phyloP scores from a whole-genome alignment of 176 grass and related monocot genomes.

The Aegilops sharonensis region DNA sequence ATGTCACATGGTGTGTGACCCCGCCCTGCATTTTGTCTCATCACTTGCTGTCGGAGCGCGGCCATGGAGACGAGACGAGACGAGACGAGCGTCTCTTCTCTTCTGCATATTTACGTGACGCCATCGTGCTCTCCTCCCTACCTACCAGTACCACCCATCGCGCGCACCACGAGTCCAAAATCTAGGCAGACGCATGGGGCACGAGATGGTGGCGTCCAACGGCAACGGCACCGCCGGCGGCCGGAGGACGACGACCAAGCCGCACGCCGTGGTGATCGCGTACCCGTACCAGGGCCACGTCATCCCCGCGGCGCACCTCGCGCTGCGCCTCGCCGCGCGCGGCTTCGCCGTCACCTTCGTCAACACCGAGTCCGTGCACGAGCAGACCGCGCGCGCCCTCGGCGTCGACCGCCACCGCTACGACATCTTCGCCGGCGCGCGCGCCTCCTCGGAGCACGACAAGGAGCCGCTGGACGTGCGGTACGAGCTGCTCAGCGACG shows the following conservation, averaged over 20 bases:
- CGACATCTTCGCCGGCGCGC: constrained; percentile 36
- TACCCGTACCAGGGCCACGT: constrained; percentile 71
- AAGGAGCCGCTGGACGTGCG: constrained; percentile 34
- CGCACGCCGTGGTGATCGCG: constrained; percentile 60
- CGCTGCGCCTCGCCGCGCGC: not conserved
- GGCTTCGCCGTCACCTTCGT: constrained; percentile 57
- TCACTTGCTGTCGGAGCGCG: no score
- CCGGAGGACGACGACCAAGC: not conserved
- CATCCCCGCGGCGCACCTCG: constrained; percentile 48
- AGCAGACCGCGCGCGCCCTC: constrained; percentile 34
- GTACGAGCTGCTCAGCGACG: constrained; percentile 65
- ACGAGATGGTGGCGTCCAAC: not conserved
- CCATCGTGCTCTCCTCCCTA: not conserved
- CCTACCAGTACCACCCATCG: not conserved
- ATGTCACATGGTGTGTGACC: no score
- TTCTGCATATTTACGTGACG: not conserved
- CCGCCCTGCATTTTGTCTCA: no score
- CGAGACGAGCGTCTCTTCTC: no score
- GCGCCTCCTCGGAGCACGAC: not conserved
- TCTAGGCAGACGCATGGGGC: not conserved
- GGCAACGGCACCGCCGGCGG: not conserved
- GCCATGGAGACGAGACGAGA: no score
- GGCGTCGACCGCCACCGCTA: not conserved
- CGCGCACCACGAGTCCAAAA: no score
- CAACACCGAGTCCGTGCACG: constrained; percentile 43